Conservation (phyloP, 1,139 yeast genomes). For the Pichia sp. region DNA sequence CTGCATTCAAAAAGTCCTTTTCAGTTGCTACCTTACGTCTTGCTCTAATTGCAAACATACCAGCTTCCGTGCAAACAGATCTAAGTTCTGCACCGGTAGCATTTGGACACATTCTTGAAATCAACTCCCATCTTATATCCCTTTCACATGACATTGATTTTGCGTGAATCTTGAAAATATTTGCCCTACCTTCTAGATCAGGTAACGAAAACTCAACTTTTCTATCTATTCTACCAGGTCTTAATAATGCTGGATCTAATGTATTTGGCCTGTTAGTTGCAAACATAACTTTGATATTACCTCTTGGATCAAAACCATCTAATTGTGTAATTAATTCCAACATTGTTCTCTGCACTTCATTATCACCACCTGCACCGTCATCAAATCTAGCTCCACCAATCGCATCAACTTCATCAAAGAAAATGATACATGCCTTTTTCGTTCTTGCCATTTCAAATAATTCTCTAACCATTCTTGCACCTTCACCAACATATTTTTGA, state of each 20-base stretch:
- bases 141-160: conserved; percentile 97
- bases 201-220: conserved; percentile 96
- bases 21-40: conserved; percentile 97
- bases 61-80: conserved; percentile 96
- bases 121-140: conserved; percentile 96
- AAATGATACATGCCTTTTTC: conserved; percentile 92
- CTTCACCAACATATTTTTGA: conserved; percentile 97
- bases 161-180: conserved; percentile 92
- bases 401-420: conserved; percentile 96
- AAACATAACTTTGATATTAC: conserved; percentile 97
- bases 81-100: conserved; percentile 98
- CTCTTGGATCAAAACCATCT: conserved; percentile 98
- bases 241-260: conserved; percentile 90
- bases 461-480: conserved; percentile 98
- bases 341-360: conserved; percentile 98
- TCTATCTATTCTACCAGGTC: conserved; percentile 98
- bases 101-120: conserved; percentile 94
- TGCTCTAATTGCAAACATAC: conserved; percentile 98
- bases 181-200: conserved; percentile 95
- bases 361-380: conserved; percentile 99
- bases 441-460: conserved; percentile 98
- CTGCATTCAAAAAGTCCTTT: conserved; percentile 94
- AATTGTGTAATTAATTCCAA: conserved; percentile 93
- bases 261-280: conserved; percentile 98
- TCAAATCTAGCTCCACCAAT: conserved; percentile 98